phyloP scores from a whole-genome alignment of 2,329 filamentous ascomycete genomes.

The Blumeriella jaapii region DNA sequence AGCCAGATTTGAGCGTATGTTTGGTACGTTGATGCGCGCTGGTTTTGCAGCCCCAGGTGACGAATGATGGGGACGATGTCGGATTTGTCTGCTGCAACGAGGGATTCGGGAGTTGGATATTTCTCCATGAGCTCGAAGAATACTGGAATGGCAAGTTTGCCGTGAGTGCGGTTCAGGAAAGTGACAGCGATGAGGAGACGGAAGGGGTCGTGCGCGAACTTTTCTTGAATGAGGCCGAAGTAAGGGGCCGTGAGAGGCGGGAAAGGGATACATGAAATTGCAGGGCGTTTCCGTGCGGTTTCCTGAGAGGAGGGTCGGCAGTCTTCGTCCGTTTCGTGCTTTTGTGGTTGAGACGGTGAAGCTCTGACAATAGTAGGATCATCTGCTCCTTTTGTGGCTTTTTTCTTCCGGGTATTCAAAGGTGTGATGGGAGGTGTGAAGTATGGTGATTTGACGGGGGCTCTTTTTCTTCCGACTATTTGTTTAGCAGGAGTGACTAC shows the following conservation, averaged over 20 bases:
- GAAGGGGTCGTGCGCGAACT: conserved; percentile 63
- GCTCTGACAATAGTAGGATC: too few relatives aligned
- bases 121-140: conserved; percentile 55
- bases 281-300: conserved; percentile 14
- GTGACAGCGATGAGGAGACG: conserved; percentile 71
- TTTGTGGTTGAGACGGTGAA: conserved; percentile 1
- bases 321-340: conserved; percentile 3
- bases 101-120: conserved; percentile 54
- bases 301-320: not conserved
- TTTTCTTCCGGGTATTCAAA: conserved; percentile 1
- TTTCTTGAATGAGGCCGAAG: conserved; percentile 80
- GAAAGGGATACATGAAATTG: conserved; percentile 48
- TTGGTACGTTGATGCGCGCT: conserved; percentile 57
- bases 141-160: conserved; percentile 61
- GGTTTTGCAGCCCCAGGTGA: conserved; percentile 58
- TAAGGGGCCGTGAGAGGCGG: conserved; percentile 48
- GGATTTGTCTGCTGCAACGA: conserved; percentile 45
- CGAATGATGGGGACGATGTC: conserved; percentile 53
- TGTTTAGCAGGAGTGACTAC: not conserved
- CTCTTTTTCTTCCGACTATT: conserved; percentile 14
- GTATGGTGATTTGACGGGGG: conserved; percentile 25
- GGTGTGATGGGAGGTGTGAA: conserved; percentile 16
- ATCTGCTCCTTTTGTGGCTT: not conserved
- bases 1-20: conserved; percentile 61
- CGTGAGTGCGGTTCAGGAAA: conserved; percentile 73